A percentile compares a stretch with the other conserved stretches of the same genome.
These are phyloP conservation scores for Anthracocystis panici-leucophaei DNA, from an alignment of 1,284 basidiomycete genomes.

Conservation along the genomic window DNA sequence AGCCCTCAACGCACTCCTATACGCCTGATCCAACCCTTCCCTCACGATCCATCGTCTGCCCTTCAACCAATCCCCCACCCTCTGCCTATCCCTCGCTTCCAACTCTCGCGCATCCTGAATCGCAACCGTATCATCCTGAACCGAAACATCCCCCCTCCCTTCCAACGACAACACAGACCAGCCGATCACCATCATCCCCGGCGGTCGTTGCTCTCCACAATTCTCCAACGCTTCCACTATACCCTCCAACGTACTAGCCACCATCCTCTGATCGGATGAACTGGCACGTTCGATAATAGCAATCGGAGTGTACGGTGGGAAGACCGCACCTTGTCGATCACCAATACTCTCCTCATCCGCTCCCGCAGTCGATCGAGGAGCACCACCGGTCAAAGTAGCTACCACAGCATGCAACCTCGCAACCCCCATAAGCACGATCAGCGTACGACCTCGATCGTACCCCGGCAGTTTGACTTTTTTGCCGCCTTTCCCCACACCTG, in stretches of 20 bases:
- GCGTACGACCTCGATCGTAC: slow-evolving; percentile 83
- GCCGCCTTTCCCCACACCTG: slow-evolving; percentile 89
- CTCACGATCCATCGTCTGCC: slow-evolving; percentile 44
- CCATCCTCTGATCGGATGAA: slow-evolving; percentile 88
- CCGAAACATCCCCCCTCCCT: slow-evolving; percentile 72
- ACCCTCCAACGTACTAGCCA: slow-evolving; percentile 81
- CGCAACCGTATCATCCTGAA: slow-evolving; percentile 71
- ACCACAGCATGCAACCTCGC: slow-evolving; percentile 83
- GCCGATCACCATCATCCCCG: slow-evolving; percentile 94
- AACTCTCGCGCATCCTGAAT: slow-evolving; percentile 13
- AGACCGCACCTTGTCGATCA: slow-evolving; percentile 73
- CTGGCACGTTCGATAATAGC: slow-evolving; percentile 93
- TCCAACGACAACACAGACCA: slow-evolving; percentile 78
- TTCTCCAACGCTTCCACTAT: slow-evolving; percentile 80
- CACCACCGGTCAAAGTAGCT: slow-evolving; percentile 73
- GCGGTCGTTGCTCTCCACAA: slow-evolving; percentile 87
- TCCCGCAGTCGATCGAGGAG: slow-evolving; percentile 7
- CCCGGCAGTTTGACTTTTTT: slow-evolving; percentile 86
- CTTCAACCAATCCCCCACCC: slow-evolving; percentile 53
- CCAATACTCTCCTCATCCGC: slow-evolving; percentile 51
- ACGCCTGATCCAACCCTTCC: slow-evolving; percentile 58
- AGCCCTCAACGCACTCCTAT: slow-evolving; percentile 23
- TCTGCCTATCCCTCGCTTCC: slow-evolving; percentile 30
- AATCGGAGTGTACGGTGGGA: slow-evolving; percentile 83
- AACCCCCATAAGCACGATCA: slow-evolving; percentile 93